Conservation (phyloP, 129 eudicot species). For the Deinandra increscens region DNA sequence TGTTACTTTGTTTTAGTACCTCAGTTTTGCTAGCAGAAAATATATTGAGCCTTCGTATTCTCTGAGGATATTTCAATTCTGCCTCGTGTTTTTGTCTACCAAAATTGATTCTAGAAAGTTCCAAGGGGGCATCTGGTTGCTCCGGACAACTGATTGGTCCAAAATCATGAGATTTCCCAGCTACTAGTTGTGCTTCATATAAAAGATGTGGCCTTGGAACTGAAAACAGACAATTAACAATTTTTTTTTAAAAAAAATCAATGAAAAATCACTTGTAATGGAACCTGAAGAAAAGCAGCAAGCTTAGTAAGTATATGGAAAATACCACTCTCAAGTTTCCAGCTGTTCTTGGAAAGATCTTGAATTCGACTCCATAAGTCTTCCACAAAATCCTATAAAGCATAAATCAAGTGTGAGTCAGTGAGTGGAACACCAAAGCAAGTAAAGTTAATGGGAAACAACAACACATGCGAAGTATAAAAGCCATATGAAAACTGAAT, state of each 20-base stretch:
- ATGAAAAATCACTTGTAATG: background rate
- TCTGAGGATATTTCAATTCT: slow-evolving; percentile 84
- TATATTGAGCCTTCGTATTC: slow-evolving; percentile 87
- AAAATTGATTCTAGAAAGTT: slow-evolving; percentile 45
- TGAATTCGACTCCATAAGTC: slow-evolving; percentile 90
- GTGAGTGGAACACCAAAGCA: background rate
- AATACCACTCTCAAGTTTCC: slow-evolving; percentile 97
- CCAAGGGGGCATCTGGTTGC: slow-evolving; percentile 53
- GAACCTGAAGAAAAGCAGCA: background rate
- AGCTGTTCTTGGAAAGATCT: slow-evolving; percentile 75
- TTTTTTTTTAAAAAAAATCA: background rate
- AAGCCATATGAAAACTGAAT: background rate
- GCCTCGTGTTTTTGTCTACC: slow-evolving; percentile 92
- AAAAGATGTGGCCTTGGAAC: slow-evolving; percentile 93
- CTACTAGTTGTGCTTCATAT: slow-evolving; percentile 89
- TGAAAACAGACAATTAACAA: slow-evolving; percentile 16
- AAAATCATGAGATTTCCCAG: slow-evolving; percentile 89
- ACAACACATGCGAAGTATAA: slow-evolving; percentile 1
- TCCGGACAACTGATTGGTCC: slow-evolving; percentile 75
- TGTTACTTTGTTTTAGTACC: slow-evolving; percentile 43
- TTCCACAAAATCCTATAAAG: slow-evolving; percentile 80
- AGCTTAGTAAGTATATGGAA: background rate
- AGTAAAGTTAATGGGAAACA: background rate
- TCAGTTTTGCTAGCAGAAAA: slow-evolving; percentile 81
- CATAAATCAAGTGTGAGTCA: background rate